A percentile compares a stretch with the other conserved stretches of the same genome.
Conservation (phyloP, 1,139 yeast species). For the Hemisphaericaspora subhashii region DNA sequence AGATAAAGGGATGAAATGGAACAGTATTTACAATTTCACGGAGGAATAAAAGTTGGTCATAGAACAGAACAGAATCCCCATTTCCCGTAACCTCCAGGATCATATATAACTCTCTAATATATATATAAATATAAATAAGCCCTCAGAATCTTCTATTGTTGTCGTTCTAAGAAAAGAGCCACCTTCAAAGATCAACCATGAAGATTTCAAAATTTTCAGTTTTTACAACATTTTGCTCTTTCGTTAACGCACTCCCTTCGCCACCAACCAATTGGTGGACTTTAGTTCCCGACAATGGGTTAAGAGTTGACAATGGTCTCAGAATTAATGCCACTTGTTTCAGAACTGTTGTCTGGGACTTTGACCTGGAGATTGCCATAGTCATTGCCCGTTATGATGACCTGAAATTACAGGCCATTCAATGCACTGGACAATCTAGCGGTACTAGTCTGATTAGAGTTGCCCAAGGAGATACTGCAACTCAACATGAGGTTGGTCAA, state of each 20-base stretch:
- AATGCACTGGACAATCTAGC: not conserved
- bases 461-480: conserved; percentile 37
- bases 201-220: not conserved
- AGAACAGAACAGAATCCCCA: no score
- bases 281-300: not conserved
- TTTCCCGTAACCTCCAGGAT: no score
- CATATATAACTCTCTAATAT: no score
- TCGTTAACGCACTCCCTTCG: not conserved
- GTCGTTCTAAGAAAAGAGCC: not conserved
- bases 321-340: not conserved
- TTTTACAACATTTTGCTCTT: not conserved
- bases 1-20: no score
- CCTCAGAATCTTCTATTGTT: no score
- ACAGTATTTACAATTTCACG: no score
- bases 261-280: not conserved
- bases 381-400: not conserved
- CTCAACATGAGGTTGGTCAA: conserved; percentile 38
- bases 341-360: not conserved
- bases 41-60: no score
- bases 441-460: conserved; percentile 38
- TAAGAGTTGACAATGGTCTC: not conserved
- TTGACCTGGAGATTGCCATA: not conserved
- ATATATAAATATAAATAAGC: no score
- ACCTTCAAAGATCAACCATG: not conserved
- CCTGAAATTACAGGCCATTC: not conserved